Evolutionary conservation across 805 yeast genomes (phyloP), one percentile per base, ranked within the genome.

Genomic region (Kodamaea jinghongensis): DNA sequence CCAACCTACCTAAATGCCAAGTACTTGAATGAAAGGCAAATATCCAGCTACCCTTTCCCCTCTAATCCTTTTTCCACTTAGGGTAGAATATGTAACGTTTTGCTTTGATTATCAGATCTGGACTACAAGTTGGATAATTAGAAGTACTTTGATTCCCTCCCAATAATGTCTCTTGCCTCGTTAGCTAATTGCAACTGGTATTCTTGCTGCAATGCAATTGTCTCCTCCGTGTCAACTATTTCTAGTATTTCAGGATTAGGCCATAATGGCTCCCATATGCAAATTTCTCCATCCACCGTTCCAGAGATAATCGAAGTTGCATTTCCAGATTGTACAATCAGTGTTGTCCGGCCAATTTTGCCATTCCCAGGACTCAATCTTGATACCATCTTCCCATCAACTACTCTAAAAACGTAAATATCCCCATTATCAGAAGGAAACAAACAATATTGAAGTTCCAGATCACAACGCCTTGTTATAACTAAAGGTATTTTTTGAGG

Each of bases 371-470:
- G 60, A 12, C 68, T 65, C n/a, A 85, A 61, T 39, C 90, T 61
- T 6, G 77, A 66, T 3, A 82, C 72, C 33, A 84, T 55, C 46
- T 76, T 79, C 0, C 93, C 95, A 47, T 81, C 85, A 1, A 66
- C 55, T 0, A 78, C 65, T 13, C 83, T 61, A 43, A 71, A 80
- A 35, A 83, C 69, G 29, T 81, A 66, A 1, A 86, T 60, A 47
- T 84, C 89, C 3, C 91, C 89, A 44, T 71, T 80, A 48, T 86
- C 93, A 0, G 88, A 80, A 0, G 95, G 91, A 39, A 80, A 78
- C 58, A 86, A 67, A 16, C 86, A 57, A 47, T 75, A 75, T 43
- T 78, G 85, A 5, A 71, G 53, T 26, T 73, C 79, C 3, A 80
- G 66, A 47, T 83, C 88, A 8, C 53, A 51, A 0, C 57, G 46